A percentile compares a stretch with the other conserved stretches of the same genome.
Evolutionary conservation across 805 yeast species (phyloP).

Genomic region (Wickerhamiella sergipiensis): DNA sequence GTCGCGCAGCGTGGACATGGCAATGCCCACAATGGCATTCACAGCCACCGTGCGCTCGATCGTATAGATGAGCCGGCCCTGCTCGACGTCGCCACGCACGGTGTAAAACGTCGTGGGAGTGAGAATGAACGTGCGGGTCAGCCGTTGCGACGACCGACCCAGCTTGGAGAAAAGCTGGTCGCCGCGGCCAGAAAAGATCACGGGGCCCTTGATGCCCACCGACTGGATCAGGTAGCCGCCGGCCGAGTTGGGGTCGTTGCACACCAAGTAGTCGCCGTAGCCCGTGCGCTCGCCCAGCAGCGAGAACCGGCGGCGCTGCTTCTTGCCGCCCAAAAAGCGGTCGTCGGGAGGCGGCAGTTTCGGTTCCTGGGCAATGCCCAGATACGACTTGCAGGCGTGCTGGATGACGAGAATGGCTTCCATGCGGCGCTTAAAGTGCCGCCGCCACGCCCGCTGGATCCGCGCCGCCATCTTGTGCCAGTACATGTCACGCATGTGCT

Average conservation of each 20-base stretch:
- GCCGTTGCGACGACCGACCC: constrained; percentile 78
- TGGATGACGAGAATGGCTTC: constrained; percentile 72
- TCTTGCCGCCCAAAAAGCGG: constrained; percentile 42
- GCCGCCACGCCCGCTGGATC: constrained; percentile 94
- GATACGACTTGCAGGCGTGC: constrained; percentile 71
- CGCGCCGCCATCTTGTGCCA: constrained; percentile 98
- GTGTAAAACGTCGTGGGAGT: constrained; percentile 52
- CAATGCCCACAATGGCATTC: constrained; percentile 43
- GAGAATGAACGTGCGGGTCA: constrained; percentile 59
- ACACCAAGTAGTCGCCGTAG: constrained; percentile 87
- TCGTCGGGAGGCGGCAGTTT: constrained; percentile 28
- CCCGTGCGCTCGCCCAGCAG: constrained; percentile 76
- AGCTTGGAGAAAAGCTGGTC: constrained; percentile 74
- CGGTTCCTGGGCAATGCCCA: constrained; percentile 75
- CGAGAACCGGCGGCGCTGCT: constrained; percentile 82
- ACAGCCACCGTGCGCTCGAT: constrained; percentile 55
- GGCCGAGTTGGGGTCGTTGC: constrained; percentile 60
- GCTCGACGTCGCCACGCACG: constrained; percentile 58
- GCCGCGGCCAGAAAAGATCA: constrained; percentile 70
- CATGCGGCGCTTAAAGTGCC: constrained; percentile 62
- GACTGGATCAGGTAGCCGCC: constrained; percentile 66
- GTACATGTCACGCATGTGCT: constrained; percentile 89
- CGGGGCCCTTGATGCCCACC: constrained; percentile 52
- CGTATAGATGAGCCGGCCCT: constrained; percentile 42
- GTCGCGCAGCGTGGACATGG: constrained; percentile 67